Percentiles rank a stretch among this genome's conserved stretches.
phyloP scores from a whole-genome alignment of 192 early-diverging fungal species.

The Chytriomyces sp. region DNA sequence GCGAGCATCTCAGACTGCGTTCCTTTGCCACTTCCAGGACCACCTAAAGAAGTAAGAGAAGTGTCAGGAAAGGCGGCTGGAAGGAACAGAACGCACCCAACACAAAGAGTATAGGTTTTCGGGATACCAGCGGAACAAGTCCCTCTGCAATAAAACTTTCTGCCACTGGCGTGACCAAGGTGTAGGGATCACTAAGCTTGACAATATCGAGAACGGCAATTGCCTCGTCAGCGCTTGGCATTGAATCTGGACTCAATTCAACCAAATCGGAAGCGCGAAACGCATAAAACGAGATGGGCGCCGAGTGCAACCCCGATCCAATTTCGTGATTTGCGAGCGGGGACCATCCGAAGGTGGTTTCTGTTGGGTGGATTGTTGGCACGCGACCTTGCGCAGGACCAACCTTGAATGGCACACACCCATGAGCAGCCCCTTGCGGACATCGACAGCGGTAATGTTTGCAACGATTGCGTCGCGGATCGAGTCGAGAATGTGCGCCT shows the following conservation, averaged over 20 bases:
- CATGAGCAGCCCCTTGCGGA: no score
- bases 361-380: no score
- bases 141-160: slow-evolving; percentile 24
- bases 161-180: slow-evolving; percentile 37
- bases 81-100: neutral
- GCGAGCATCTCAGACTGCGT: slow-evolving; percentile 81
- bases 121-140: slow-evolving; percentile 2
- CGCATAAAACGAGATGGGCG: neutral
- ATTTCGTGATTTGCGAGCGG: no score
- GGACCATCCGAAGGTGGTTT: no score
- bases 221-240: neutral
- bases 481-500: no score
- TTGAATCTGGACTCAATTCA: neutral
- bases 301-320: no score
- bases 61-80: neutral
- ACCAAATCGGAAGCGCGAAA: neutral
- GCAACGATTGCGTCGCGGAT: no score
- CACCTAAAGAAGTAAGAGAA: neutral
- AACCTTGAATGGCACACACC: no score
- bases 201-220: neutral
- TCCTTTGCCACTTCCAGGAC: slow-evolving; percentile 71
- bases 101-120: neutral
- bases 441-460: no score
- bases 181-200: neutral
- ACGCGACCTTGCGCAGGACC: no score